Percentiles rank a stretch among this genome's conserved stretches.
These are phyloP conservation scores for Aspergillus carlsbadensis DNA, from an alignment of 495 filamentous ascomycete genomes.

Conservation along the genomic window DNA sequence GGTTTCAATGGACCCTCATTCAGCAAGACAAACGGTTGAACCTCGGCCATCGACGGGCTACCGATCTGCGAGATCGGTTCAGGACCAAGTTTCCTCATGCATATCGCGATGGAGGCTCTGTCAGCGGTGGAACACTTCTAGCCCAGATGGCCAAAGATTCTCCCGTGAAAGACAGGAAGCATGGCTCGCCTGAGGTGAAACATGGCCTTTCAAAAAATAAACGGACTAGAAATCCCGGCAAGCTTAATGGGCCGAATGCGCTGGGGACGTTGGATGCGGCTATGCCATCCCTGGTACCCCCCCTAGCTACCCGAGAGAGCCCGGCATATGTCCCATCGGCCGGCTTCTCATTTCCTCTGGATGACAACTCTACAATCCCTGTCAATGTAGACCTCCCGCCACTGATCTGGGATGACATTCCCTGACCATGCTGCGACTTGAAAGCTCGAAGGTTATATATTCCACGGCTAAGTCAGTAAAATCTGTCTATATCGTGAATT, in stretches of 20 bases:
- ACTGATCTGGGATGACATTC: conserved; percentile 45
- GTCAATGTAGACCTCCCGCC: conserved; percentile 34
- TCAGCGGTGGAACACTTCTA: conserved; percentile 32
- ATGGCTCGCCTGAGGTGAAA: background rate
- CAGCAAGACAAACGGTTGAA: conserved; percentile 67
- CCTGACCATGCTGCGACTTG: no score
- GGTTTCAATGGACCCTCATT: conserved; percentile 79
- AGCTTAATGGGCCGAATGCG: conserved; percentile 5
- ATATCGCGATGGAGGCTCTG: conserved; percentile 56
- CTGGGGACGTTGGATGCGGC: conserved; percentile 28
- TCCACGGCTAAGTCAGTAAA: no score
- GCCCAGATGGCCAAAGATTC: conserved; percentile 5
- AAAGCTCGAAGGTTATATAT: background rate
- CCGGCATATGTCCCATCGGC: conserved; percentile 16
- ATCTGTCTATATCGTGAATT: no score
- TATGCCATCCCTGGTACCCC: conserved; percentile 30
- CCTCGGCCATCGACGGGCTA: conserved; percentile 65
- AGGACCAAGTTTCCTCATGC: conserved; percentile 76
- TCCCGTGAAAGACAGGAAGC: conserved; percentile 6
- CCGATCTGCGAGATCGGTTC: conserved; percentile 80
- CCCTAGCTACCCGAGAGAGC: conserved; percentile 27
- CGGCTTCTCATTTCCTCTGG: conserved; percentile 34
- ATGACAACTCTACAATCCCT: conserved; percentile 28
- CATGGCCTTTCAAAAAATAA: conserved; percentile 9
- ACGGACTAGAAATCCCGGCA: conserved; percentile 7